These are phyloP conservation scores for Dendrostoma leiphaemia DNA, from an alignment of 2,329 filamentous ascomycete genomes.

Conservation along the genomic window DNA sequence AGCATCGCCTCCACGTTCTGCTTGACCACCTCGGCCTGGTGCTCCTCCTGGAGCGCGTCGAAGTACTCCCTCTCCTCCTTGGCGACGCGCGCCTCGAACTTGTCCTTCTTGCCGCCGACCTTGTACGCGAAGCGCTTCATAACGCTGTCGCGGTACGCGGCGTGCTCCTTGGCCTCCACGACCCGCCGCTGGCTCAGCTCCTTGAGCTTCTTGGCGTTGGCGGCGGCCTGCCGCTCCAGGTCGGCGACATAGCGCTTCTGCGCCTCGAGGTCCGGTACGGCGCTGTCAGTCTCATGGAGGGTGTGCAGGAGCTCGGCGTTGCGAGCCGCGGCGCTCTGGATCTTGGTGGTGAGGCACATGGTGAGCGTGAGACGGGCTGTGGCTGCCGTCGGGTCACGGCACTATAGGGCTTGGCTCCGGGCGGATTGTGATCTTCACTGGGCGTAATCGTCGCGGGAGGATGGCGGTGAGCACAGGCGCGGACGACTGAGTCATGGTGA, in stretches of 20 bases:
- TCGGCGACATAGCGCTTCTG: conserved; percentile 44
- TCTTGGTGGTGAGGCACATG: conserved; percentile 34
- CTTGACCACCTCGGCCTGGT: conserved; percentile 42
- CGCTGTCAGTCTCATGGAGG: conserved; percentile 49
- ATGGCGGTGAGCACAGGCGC: too few relatives aligned
- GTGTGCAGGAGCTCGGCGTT: conserved; percentile 44
- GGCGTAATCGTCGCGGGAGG: too few relatives aligned
- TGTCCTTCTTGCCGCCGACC: conserved; percentile 46
- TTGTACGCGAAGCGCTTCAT: conserved; percentile 52
- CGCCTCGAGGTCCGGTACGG: conserved; percentile 41
- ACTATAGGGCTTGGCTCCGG: too few relatives aligned
- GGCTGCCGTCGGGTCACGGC: too few relatives aligned
- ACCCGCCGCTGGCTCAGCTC: conserved; percentile 41
- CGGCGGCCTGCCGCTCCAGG: conserved; percentile 39
- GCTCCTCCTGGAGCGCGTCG: conserved; percentile 47
- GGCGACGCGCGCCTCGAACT: conserved; percentile 45
- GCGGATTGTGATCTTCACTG: too few relatives aligned
- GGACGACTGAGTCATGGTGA: too few relatives aligned
- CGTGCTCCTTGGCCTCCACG: conserved; percentile 51
- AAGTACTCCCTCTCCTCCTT: conserved; percentile 57
- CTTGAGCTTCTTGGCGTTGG: conserved; percentile 35
- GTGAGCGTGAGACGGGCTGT: conserved; percentile 5
- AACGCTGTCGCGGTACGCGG: conserved; percentile 51
- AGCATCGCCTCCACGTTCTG: conserved; percentile 39
- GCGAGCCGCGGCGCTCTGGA: conserved; percentile 37